Conservation (phyloP, 108 stramenopile genomes). For the Mayamaea pseudoterrestris region DNA sequence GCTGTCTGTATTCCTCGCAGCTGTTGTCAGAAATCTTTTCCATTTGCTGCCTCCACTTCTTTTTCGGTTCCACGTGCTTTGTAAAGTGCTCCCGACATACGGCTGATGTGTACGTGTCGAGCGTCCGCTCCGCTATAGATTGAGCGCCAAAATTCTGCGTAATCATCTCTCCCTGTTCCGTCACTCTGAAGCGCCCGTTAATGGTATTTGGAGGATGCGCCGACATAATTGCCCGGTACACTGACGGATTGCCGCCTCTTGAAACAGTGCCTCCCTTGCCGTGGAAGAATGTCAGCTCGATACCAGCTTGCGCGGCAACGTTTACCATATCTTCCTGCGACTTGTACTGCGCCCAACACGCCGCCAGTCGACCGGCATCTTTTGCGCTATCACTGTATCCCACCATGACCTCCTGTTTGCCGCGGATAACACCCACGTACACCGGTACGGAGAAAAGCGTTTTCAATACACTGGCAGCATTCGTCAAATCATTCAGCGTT, state of each 20-base stretch:
- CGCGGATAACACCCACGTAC: conserved; percentile 73
- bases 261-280: conserved; percentile 97
- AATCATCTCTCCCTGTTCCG: conserved; percentile 99
- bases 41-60: conserved; percentile 81
- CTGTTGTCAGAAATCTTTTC: conserved; percentile 58
- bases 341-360: conserved; percentile 92
- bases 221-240: conserved; percentile 76
- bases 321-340: conserved; percentile 82
- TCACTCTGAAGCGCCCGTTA: conserved; percentile 95
- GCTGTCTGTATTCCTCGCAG: conserved; percentile 72
- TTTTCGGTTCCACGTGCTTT: conserved; percentile 49
- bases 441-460: conserved; percentile 58
- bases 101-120: conserved; percentile 94
- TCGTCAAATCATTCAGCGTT: conserved; percentile 84
- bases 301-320: conserved; percentile 57
- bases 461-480: conserved; percentile 54
- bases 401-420: conserved; percentile 96
- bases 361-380: conserved; percentile 92
- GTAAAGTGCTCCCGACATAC: conserved; percentile 78
- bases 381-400: conserved; percentile 96
- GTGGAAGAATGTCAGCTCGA: conserved; percentile 95
- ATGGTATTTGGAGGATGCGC: conserved; percentile 94
- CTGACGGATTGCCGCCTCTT: conserved; percentile 88
- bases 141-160: conserved; percentile 91
- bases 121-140: conserved; percentile 79